Conservation (phyloP, 495 filamentous ascomycete genomes). For the Tirmania nivea region DNA sequence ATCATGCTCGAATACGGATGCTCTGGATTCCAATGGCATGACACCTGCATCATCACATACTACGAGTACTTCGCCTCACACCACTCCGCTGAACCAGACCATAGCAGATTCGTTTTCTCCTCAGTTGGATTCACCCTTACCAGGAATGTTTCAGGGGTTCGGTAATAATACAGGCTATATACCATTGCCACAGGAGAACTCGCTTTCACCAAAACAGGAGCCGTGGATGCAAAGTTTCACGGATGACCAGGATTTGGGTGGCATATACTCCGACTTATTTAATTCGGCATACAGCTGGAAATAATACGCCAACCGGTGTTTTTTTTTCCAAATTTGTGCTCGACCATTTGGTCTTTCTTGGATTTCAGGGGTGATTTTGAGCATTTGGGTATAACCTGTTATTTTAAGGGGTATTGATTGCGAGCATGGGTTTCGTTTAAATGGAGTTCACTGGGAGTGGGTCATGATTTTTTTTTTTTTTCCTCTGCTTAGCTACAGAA, state of each 20-base stretch:
- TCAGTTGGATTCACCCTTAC: background rate
- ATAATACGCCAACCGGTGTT: too few species aligned
- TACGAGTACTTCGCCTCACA: background rate
- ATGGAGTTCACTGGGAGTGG: too few species aligned
- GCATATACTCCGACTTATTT: background rate
- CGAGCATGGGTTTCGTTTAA: too few species aligned
- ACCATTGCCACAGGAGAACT: background rate
- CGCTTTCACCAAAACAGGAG: background rate
- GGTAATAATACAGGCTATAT: background rate
- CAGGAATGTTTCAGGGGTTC: background rate
- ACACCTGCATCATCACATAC: background rate
- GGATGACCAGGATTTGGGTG: background rate
- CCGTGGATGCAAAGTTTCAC: background rate
- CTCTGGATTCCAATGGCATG: background rate
- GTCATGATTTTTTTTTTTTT: too few species aligned
- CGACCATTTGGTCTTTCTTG: too few species aligned
- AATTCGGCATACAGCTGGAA: background rate
- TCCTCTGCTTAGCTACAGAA: too few species aligned
- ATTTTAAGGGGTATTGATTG: too few species aligned
- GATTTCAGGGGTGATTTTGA: too few species aligned
- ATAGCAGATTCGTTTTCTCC: background rate
- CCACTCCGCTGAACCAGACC: background rate
- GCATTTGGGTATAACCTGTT: too few species aligned
- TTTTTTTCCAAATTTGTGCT: too few species aligned
- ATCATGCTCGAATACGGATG: background rate